Evolutionary conservation across 2,329 filamentous ascomycete species (phyloP).

Genomic region (Claviceps africana): DNA sequence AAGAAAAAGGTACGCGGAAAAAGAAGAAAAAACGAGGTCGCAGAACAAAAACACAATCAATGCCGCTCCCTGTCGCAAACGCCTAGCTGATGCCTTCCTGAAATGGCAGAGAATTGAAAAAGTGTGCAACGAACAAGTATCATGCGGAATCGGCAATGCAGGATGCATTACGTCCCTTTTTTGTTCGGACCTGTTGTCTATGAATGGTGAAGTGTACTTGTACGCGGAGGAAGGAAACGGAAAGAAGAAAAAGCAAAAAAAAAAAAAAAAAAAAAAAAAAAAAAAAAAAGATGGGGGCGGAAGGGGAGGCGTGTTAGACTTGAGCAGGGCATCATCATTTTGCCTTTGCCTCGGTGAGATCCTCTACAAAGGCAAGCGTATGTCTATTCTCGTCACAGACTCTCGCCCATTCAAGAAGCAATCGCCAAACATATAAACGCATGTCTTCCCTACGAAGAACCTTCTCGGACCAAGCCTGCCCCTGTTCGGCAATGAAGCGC

Average conservation of each 20-base stretch:
- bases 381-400: constrained; percentile 32
- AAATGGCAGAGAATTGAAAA: not conserved
- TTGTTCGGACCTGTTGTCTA: not conserved
- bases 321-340: not conserved
- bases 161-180: not conserved
- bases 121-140: not conserved
- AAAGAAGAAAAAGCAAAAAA: not conserved
- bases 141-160: not conserved
- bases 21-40: not conserved
- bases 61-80: not conserved
- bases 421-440: constrained; percentile 48
- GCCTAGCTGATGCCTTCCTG: not conserved
- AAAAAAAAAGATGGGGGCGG: not conserved
- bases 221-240: not conserved
- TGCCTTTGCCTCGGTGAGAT: constrained; percentile 16
- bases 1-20: not conserved
- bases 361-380: constrained; percentile 29
- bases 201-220: too few relatives aligned
- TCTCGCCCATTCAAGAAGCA: constrained; percentile 44
- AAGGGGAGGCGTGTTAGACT: not conserved
- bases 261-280: not conserved
- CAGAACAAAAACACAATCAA: not conserved
- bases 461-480: constrained; percentile 46
- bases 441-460: constrained; percentile 52
- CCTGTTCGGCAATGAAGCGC: constrained; percentile 41